Evolutionary conservation across 768 basidiomycete species (phyloP).

Genomic region (Trametes punicea): DNA sequence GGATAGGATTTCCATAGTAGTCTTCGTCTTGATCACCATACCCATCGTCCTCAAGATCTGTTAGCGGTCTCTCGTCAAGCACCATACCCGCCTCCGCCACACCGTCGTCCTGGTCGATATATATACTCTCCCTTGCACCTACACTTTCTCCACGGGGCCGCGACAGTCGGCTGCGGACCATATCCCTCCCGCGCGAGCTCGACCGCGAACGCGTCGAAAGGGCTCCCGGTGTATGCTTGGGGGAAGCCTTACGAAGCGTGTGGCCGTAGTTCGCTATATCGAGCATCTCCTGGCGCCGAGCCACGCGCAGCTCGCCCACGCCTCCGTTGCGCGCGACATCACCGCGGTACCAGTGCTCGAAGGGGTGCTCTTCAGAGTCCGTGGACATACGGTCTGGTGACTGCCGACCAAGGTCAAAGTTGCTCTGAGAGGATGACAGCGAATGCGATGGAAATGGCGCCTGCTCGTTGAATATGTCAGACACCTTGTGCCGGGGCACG

Average conservation of each 20-base stretch:
- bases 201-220: slow-evolving; percentile 23
- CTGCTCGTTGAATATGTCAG: slow-evolving; percentile 59
- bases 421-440: slow-evolving; percentile 40
- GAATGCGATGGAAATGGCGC: slow-evolving; percentile 54
- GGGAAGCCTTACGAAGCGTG: slow-evolving; percentile 36
- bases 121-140: slow-evolving; percentile 58
- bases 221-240: slow-evolving; percentile 15
- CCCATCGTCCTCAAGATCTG: slow-evolving; percentile 57
- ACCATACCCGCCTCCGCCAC: slow-evolving; percentile 49
- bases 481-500: slow-evolving; percentile 34
- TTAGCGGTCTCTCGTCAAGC: slow-evolving; percentile 71
- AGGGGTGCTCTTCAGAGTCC: slow-evolving; percentile 80
- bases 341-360: slow-evolving; percentile 89
- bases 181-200: slow-evolving; percentile 28
- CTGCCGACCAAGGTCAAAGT: slow-evolving; percentile 30
- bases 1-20: slow-evolving; percentile 8
- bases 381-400: slow-evolving; percentile 47
- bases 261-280: slow-evolving; percentile 87
- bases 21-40: slow-evolving; percentile 37
- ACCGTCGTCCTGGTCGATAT: slow-evolving; percentile 57
- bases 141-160: slow-evolving; percentile 68
- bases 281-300: slow-evolving; percentile 75
- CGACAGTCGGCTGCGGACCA: slow-evolving; percentile 15
- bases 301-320: slow-evolving; percentile 80
- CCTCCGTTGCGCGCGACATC: slow-evolving; percentile 85